Conservation (phyloP, 495 filamentous ascomycete genomes). For the Xylaria acuta region DNA sequence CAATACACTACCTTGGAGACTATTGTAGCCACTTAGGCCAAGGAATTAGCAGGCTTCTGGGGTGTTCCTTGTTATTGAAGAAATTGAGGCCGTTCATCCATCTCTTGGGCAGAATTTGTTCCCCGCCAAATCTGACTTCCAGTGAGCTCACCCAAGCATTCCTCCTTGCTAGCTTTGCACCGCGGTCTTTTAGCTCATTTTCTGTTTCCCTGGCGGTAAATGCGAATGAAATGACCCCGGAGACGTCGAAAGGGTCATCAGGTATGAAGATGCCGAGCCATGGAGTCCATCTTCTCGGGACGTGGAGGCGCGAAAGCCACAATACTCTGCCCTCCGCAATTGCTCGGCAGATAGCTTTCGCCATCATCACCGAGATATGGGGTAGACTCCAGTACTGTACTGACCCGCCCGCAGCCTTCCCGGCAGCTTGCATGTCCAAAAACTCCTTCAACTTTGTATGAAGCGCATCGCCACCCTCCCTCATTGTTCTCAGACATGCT, state of each 20-base stretch:
- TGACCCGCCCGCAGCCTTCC: background rate
- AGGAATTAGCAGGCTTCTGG: background rate
- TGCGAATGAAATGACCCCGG: background rate
- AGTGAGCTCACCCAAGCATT: constrained; percentile 12
- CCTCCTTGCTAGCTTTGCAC: background rate
- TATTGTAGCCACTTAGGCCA: constrained; percentile 7
- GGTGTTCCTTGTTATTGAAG: constrained; percentile 11
- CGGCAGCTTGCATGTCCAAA: background rate
- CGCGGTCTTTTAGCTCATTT: constrained; percentile 8
- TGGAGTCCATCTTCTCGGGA: constrained; percentile 1
- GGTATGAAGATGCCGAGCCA: constrained; percentile 1
- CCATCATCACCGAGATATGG: constrained; percentile 11
- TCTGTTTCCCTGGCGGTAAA: background rate
- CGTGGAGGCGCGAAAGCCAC: constrained; percentile 10
- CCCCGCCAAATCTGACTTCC: background rate
- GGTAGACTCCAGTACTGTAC: background rate
- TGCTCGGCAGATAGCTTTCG: constrained; percentile 8
- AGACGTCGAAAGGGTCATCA: background rate
- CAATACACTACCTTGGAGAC: background rate
- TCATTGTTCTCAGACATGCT: constrained; percentile 7
- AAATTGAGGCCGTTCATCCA: constrained; percentile 13
- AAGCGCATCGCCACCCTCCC: constrained; percentile 12
- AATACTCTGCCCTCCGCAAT: constrained; percentile 10
- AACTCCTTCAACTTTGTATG: constrained; percentile 2
- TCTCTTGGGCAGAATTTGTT: background rate